These are phyloP conservation scores for Lolium rigidum DNA, from an alignment of 176 grass and related monocot genomes.

Conservation along the genomic window DNA sequence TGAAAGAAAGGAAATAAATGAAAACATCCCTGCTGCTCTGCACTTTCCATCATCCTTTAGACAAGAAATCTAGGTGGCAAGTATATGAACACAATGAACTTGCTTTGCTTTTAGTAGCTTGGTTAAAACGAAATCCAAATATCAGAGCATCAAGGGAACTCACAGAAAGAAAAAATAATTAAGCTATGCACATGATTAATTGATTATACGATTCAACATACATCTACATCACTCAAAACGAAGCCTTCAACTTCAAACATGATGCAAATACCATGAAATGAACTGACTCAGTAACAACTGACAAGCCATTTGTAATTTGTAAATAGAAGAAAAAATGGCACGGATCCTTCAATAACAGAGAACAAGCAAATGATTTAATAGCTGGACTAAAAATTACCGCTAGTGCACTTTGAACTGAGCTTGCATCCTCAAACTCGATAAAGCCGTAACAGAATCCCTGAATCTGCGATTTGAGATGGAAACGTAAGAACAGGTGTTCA, in stretches of 20 bases:
- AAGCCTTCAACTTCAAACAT: not conserved
- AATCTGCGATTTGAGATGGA: constrained; percentile 56
- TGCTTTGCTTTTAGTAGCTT: constrained; percentile 13
- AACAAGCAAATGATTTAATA: constrained; percentile 1
- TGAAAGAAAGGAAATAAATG: not conserved
- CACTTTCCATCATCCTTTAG: not conserved
- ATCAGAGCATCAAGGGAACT: not conserved
- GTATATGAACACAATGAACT: not conserved
- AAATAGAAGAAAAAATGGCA: constrained; percentile 17
- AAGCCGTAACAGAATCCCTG: constrained; percentile 99
- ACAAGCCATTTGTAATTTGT: not conserved
- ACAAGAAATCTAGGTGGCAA: not conserved
- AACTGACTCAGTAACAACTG: not conserved
- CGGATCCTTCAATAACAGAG: not conserved
- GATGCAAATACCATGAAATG: constrained; percentile 4
- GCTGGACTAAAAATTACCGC: constrained; percentile 60
- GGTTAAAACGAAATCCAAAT: constrained; percentile 1
- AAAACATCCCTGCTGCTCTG: not conserved
- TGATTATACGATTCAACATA: not conserved
- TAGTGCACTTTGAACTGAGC: constrained; percentile 77
- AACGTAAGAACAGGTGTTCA: not conserved
- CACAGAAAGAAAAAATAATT: not conserved
- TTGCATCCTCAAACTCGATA: constrained; percentile 91
- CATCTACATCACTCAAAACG: constrained; percentile 2
- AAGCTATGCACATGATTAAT: not conserved